A percentile compares a stretch with the other conserved stretches of the same genome.
Conservation (phyloP, 108 stramenopile species). For the Fragilaria radians region DNA sequence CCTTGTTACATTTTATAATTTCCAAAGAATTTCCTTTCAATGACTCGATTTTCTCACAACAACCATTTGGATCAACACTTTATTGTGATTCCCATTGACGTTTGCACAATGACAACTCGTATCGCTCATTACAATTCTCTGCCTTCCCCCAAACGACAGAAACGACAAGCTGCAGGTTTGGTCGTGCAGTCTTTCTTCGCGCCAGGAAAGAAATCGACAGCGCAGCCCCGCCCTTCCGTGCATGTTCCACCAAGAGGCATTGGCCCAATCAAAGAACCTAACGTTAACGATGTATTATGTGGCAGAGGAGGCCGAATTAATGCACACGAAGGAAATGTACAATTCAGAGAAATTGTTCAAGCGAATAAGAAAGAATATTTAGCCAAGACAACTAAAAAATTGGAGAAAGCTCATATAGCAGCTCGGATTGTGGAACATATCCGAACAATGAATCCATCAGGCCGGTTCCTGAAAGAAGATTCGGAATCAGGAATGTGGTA, state of each 20-base stretch:
- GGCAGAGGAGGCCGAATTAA: conserved; percentile 87
- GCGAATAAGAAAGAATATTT: conserved; percentile 60
- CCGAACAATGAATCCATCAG: conserved; percentile 61
- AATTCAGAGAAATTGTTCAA: conserved; percentile 66
- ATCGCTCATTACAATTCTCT: too few relatives aligned
- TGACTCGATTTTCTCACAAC: too few relatives aligned
- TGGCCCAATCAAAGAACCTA: conserved; percentile 38
- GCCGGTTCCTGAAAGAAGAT: conserved; percentile 81
- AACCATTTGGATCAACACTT: too few relatives aligned
- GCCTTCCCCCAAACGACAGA: neutral
- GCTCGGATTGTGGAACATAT: conserved; percentile 55
- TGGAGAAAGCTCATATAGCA: conserved; percentile 80
- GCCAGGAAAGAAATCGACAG: conserved; percentile 33
- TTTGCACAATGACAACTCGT: too few relatives aligned
- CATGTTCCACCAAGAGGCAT: conserved; percentile 40
- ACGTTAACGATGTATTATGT: conserved; percentile 51
- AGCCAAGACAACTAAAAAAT: conserved; percentile 63
- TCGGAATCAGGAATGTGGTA: conserved; percentile 52
- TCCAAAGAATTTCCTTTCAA: too few relatives aligned
- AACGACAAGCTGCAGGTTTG: neutral
- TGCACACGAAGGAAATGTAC: conserved; percentile 78
- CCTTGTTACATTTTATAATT: too few relatives aligned
- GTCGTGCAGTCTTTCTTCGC: neutral
- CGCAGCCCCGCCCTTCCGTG: conserved; percentile 41
- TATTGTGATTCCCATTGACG: too few relatives aligned